phyloP scores from a whole-genome alignment of 1,284 basidiomycete species.

The Schizophyllum amplum region DNA sequence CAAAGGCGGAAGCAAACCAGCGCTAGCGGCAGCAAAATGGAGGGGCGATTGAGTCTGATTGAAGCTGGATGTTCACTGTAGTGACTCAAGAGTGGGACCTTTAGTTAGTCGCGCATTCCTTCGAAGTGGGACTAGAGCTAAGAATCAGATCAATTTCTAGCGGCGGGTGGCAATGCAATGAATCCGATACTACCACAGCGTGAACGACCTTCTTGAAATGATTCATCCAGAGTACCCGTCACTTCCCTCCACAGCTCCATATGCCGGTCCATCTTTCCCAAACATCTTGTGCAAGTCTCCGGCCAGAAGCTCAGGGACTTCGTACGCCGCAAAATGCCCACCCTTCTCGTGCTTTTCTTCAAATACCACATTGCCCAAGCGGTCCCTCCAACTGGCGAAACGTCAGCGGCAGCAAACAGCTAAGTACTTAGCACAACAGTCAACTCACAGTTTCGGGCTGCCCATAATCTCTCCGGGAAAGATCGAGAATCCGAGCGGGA shows the following conservation, averaged over 20 bases:
- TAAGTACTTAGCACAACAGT: too few relatives aligned
- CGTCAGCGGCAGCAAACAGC: not conserved
- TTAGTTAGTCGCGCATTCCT: too few relatives aligned
- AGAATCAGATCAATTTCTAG: too few relatives aligned
- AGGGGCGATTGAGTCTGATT: too few relatives aligned
- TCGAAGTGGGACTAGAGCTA: too few relatives aligned
- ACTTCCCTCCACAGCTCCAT: slow-evolving; percentile 14
- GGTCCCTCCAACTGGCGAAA: not conserved
- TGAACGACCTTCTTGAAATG: too few relatives aligned
- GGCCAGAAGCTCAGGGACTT: slow-evolving; percentile 12
- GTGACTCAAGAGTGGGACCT: too few relatives aligned
- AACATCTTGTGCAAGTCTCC: slow-evolving; percentile 17
- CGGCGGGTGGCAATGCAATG: too few relatives aligned
- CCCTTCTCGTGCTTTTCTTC: slow-evolving; percentile 13
- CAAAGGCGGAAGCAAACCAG: too few relatives aligned
- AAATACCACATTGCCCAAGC: slow-evolving; percentile 12
- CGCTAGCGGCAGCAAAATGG: too few relatives aligned
- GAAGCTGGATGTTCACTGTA: too few relatives aligned
- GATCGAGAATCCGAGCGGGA: slow-evolving; percentile 9
- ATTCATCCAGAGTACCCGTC: slow-evolving; percentile 16
- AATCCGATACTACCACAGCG: too few relatives aligned
- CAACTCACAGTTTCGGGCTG: not conserved
- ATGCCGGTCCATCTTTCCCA: slow-evolving; percentile 13
- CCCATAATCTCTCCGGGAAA: slow-evolving; percentile 8
- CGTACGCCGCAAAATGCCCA: slow-evolving; percentile 16